Conservation (phyloP, 2,329 filamentous ascomycete species). For the Metarhizium sp. region DNA sequence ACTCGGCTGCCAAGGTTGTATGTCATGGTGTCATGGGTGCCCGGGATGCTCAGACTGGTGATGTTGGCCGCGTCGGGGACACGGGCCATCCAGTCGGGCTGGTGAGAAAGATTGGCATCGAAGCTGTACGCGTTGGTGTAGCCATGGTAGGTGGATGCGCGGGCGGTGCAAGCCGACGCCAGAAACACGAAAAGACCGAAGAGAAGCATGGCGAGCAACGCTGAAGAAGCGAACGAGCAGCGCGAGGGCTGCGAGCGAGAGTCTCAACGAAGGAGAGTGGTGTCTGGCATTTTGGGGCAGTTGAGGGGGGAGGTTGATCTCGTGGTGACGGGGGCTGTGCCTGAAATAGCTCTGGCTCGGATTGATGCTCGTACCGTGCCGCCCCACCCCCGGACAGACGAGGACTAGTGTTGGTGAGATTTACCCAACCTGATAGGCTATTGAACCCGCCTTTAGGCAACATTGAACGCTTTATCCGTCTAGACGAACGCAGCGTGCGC, state of each 20-base stretch:
- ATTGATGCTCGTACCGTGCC: no score
- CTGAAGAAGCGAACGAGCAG: not conserved
- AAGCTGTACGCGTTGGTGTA: constrained; percentile 29
- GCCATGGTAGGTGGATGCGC: constrained; percentile 13
- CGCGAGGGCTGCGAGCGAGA: not conserved
- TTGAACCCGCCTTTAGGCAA: no score
- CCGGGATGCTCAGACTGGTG: constrained; percentile 36
- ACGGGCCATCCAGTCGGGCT: constrained; percentile 32
- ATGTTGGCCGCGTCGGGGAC: constrained; percentile 31
- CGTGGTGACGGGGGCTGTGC: not conserved
- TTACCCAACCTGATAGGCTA: no score
- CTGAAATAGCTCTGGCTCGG: no score
- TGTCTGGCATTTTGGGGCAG: no score
- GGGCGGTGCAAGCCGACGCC: not conserved
- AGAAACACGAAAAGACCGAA: not conserved
- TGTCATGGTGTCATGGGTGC: constrained; percentile 45
- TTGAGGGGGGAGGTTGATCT: not conserved
- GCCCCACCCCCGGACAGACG: no score
- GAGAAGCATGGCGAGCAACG: not conserved
- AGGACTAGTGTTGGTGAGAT: no score
- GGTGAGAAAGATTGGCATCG: constrained; percentile 24
- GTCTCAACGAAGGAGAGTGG: not conserved
- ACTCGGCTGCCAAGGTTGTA: constrained; percentile 24
- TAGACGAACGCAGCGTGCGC: no score
- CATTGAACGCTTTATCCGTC: no score